Base-by-base conservation (phyloP, 345 rosid genomes). In the Hypericum androsaemum region DNA sequence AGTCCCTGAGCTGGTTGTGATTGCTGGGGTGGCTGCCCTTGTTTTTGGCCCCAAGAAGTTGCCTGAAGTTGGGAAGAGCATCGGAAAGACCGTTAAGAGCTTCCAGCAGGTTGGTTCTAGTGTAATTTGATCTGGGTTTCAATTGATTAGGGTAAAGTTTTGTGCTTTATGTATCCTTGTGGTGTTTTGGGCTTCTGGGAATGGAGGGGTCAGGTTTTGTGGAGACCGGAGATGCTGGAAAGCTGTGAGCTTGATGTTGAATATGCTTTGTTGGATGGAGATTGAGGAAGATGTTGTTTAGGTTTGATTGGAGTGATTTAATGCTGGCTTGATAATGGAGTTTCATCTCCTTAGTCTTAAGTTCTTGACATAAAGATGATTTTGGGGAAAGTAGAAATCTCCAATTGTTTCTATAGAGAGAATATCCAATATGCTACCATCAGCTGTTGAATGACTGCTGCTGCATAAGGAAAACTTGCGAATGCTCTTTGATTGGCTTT, bases 11-110 rank as follows among this genome's bases (percentile, higher is more conserved):
- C 82, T 90, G 22, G 96, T 79, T 46, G 98, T 90, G 57, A 90
- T 90, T 68, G 98, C 86, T 57, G 98, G 96, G 10, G 95, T 90
- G 41, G 84, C 84, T 69, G 89, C 96, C 39, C 60, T 90, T 55
- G 79, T 90, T 58, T 90, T 90, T 63, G 98, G 98, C 50, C 98
- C 98, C 60, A 90, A 87, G 74, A 73, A 90, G 53, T 75, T 90
- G 74, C 98, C 98, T 41, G 95, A 90, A 77, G 85, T 90, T 7
- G 96, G 98, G 37, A 90, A 52, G 71, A 84, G 86, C 65, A 82
- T 90, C 65, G 98, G 98, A 11, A 90, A 90, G 60, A 90, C 98
- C 17, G 83, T 90, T 69, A 90, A 78, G 63, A 84, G 98, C 70
- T 90, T 90, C 62, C 96, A 90, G 46, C 95, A 87, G 98, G 97